Evolutionary conservation across 257 asterid species (phyloP).

Genomic region (Galeopsis tetrahit): DNA sequence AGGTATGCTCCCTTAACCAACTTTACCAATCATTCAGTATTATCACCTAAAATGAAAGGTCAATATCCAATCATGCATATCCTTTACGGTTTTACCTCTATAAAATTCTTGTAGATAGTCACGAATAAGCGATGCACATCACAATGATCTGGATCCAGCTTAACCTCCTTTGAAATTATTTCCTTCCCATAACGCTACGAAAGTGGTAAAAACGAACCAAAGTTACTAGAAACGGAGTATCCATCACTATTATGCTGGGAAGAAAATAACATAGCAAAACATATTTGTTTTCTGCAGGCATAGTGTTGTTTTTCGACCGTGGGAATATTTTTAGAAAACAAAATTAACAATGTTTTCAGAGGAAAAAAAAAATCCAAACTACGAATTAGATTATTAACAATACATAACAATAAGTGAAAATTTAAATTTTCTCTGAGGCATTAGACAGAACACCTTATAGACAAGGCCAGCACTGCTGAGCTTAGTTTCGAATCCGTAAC

Average conservation of each 20-base stretch:
- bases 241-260: neutral
- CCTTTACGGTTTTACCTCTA: slow-evolving; percentile 23
- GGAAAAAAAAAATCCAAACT: neutral
- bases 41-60: neutral
- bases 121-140: slow-evolving; percentile 8
- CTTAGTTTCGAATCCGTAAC: no score
- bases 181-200: no score
- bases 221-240: neutral
- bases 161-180: no score
- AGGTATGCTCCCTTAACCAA: neutral
- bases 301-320: neutral
- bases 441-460: no score
- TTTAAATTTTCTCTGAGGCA: no score
- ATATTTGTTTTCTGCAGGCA: neutral
- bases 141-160: no score
- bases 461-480: no score
- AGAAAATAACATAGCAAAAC: neutral
- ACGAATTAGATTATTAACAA: neutral
- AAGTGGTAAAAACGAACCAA: no score
- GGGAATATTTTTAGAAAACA: neutral
- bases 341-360: neutral
- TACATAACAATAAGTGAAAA: neutral
- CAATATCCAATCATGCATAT: slow-evolving; percentile 6
- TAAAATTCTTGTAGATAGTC: neutral
- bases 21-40: no score